Evolutionary conservation across 2,329 filamentous ascomycete genomes (phyloP).

Genomic region (Aureobasidium pullulans): DNA sequence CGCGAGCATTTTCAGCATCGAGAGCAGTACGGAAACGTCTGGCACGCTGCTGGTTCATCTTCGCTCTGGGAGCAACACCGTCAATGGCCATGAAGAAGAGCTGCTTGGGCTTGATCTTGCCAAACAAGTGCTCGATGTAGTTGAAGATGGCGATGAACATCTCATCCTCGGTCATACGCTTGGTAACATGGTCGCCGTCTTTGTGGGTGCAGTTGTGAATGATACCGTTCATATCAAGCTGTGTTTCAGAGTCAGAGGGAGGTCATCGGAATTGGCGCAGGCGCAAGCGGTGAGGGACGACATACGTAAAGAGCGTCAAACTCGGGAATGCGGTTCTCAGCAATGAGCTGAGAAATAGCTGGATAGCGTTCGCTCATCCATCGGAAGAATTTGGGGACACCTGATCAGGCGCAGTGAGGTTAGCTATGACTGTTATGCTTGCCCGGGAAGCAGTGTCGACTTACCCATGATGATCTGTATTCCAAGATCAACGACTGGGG

Average conservation of each 20-base stretch:
- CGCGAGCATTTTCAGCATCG: conserved; percentile 79
- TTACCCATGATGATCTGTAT: conserved; percentile 29
- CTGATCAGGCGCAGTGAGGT: conserved; percentile 36
- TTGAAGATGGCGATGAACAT: conserved; percentile 99
- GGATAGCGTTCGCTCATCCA: conserved; percentile 99
- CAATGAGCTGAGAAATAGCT: conserved; percentile 94
- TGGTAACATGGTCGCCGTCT: conserved; percentile 83
- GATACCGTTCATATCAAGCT: conserved; percentile 97
- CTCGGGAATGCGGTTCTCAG: conserved; percentile 97
- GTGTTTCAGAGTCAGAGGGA: conserved; percentile 16
- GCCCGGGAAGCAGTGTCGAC: conserved; percentile 1
- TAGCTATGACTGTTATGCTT: background rate
- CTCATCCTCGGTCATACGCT: conserved; percentile 91
- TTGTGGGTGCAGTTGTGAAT: conserved; percentile 99
- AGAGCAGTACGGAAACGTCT: conserved; percentile 90
- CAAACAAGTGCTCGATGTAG: conserved; percentile 97
- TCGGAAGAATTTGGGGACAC: conserved; percentile 90
- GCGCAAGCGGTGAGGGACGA: background rate
- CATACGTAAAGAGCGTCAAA: conserved; percentile 91
- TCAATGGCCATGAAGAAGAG: conserved; percentile 99
- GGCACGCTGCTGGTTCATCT: conserved; percentile 99
- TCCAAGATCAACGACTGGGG: conserved; percentile 19
- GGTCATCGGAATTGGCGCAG: background rate
- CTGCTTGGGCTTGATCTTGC: conserved; percentile 97
- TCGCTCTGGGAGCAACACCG: conserved; percentile 91